Base-by-base conservation (phyloP, 345 rosid genomes). In the Carallia brachiata region DNA sequence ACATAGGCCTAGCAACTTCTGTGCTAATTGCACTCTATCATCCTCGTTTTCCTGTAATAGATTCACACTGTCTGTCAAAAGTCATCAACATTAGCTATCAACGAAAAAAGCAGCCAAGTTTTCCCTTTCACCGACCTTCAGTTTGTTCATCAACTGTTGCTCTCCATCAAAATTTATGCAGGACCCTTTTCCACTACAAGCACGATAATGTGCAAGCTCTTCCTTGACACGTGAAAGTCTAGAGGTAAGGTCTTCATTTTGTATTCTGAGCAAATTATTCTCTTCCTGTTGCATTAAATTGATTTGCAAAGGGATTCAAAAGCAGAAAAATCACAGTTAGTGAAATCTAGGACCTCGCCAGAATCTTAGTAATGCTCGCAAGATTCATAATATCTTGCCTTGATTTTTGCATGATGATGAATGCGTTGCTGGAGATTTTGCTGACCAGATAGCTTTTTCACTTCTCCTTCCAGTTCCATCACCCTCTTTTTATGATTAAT, bases 351-450 rank as follows among this genome's bases (percentile, higher is more conserved):
- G 50, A 44, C 50, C 12, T 12, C 16, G 50, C 50, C 15, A 44
- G 50, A 44, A 12, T 44, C 50, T 10, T 44, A 3, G 50, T 12
- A 44, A 44, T 12, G 17, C 4, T 44, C 50, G 12, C 4, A 44
- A 44, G 5, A 13, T 50, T 39, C 17, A 57, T 61, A 52, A 65
- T 67, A 66, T 73, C 86, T 79, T 87, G 79, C 99, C 99, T 95
- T 95, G 80, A 87, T 88, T 83, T 90, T 89, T 72, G 89, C 85
- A 75, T 95, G 91, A 73, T 95, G 98, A 77, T 91, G 97, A 75
- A 88, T 88, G 72, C 96, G 88, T 71, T 92, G 96, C 73, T 89
- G 91, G 63, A 93, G 85, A 77, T 90, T 95, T 81, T 90, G 98
- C 71, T 90, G 96, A 61, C 91, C 93, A 52, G 96, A 84, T 15